A percentile compares a stretch with the other conserved stretches of the same genome.
Evolutionary conservation across 306 rosid species (phyloP).

Genomic region (Vigna hirtella): DNA sequence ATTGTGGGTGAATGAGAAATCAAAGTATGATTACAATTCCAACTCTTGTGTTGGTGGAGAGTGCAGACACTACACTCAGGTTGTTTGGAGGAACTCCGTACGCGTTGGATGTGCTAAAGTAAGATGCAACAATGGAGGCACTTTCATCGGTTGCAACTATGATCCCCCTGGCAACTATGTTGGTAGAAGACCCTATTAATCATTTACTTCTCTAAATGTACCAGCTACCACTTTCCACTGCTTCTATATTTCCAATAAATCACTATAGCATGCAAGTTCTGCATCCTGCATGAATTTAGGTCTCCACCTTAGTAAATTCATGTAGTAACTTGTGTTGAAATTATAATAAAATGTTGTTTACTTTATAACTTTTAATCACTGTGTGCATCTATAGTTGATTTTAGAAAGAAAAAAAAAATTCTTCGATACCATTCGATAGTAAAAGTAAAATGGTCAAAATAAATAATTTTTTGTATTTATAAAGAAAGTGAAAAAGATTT

Average conservation of each 20-base stretch:
- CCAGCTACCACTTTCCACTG: not conserved
- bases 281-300: not conserved
- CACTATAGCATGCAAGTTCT: not conserved
- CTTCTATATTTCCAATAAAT: not conserved
- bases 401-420: no score
- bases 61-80: constrained; percentile 63
- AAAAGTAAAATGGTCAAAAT: no score
- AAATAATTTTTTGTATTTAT: no score
- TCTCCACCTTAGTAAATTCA: not conserved
- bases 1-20: constrained; percentile 55
- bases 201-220: not conserved
- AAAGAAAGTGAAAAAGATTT: no score
- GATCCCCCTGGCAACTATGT: constrained; percentile 51
- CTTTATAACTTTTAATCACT: no score
- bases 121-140: constrained; percentile 51
- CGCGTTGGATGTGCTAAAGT: constrained; percentile 65
- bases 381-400: no score
- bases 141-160: constrained; percentile 53
- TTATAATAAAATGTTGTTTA: not conserved
- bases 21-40: constrained; percentile 38
- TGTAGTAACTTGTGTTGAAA: not conserved
- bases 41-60: constrained; percentile 48
- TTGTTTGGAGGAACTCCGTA: constrained; percentile 50
- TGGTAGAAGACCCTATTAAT: constrained; percentile 49
- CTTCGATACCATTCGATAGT: no score